Evolutionary conservation across 768 basidiomycete species (phyloP).

Genomic region (Tylopilus intermedius): DNA sequence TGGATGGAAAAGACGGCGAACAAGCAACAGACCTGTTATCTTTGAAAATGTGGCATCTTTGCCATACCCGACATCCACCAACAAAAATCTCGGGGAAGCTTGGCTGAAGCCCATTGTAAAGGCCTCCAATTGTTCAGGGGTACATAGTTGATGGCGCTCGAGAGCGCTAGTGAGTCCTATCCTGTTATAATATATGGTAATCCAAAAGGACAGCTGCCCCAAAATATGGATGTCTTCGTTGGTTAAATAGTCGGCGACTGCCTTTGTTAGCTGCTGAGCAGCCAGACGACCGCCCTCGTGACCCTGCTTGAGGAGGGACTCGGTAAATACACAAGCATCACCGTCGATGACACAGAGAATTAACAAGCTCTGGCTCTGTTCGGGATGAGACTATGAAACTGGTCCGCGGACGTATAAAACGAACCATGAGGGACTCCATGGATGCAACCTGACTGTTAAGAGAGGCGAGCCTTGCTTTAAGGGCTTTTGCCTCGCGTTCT

Average conservation of each 20-base stretch:
- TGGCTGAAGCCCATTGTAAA: conserved; percentile 72
- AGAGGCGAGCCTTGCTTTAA: conserved; percentile 61
- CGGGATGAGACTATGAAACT: conserved; percentile 3
- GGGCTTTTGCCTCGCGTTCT: conserved; percentile 59
- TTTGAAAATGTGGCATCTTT: conserved; percentile 62
- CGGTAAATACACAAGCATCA: conserved; percentile 62
- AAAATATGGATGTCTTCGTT: conserved; percentile 56
- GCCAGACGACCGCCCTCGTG: conserved; percentile 57
- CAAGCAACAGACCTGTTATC: conserved; percentile 52
- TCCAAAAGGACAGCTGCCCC: conserved; percentile 70
- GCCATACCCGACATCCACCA: conserved; percentile 64
- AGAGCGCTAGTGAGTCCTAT: conserved; percentile 48
- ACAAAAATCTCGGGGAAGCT: conserved; percentile 63
- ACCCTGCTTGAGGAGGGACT: conserved; percentile 55
- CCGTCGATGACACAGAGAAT: conserved; percentile 75
- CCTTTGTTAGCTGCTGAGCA: conserved; percentile 62
- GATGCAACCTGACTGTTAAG: conserved; percentile 61
- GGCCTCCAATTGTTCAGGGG: conserved; percentile 60
- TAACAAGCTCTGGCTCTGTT: conserved; percentile 59
- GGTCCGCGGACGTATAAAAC: background rate
- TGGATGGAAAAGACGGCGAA: background rate
- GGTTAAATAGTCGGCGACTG: conserved; percentile 63
- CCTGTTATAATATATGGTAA: conserved; percentile 68
- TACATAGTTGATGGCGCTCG: conserved; percentile 50
- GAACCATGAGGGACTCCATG: conserved; percentile 48